Evolutionary conservation across 2,329 filamentous ascomycete genomes (phyloP).

Genomic region (Cladobotryum protrusum): DNA sequence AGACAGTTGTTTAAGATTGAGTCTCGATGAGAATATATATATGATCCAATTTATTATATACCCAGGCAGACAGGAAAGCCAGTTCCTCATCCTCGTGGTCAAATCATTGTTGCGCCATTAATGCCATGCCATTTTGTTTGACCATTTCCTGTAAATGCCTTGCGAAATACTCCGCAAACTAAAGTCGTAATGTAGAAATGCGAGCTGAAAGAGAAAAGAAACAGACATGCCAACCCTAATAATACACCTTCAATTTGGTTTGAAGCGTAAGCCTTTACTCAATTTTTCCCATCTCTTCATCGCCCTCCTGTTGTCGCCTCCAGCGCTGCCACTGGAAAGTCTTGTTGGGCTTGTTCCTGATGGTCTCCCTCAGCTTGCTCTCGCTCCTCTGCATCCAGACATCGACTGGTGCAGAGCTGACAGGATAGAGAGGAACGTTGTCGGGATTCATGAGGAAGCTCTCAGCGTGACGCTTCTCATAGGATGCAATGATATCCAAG

Average conservation of each 20-base stretch:
- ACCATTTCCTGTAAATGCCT: neutral
- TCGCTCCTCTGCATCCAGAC: conserved; percentile 37
- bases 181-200: neutral
- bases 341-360: conserved; percentile 34
- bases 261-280: conserved; percentile 4
- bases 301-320: neutral
- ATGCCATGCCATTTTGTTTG: neutral
- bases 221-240: neutral
- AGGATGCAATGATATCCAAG: conserved; percentile 64
- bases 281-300: conserved; percentile 6
- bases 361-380: conserved; percentile 31
- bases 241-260: neutral
- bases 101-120: neutral
- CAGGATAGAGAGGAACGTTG: conserved; percentile 53
- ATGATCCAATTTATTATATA: no score
- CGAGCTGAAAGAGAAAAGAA: neutral
- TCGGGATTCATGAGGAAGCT: conserved; percentile 26
- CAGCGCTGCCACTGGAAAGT: conserved; percentile 27
- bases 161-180: neutral
- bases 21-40: no score
- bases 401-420: conserved; percentile 35
- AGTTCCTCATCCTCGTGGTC: no score
- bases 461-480: conserved; percentile 29
- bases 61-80: no score
- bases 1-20: no score